These are phyloP conservation scores for Fagopyrum tataricum DNA, from an alignment of 148 eudicot species.

Conservation along the genomic window DNA sequence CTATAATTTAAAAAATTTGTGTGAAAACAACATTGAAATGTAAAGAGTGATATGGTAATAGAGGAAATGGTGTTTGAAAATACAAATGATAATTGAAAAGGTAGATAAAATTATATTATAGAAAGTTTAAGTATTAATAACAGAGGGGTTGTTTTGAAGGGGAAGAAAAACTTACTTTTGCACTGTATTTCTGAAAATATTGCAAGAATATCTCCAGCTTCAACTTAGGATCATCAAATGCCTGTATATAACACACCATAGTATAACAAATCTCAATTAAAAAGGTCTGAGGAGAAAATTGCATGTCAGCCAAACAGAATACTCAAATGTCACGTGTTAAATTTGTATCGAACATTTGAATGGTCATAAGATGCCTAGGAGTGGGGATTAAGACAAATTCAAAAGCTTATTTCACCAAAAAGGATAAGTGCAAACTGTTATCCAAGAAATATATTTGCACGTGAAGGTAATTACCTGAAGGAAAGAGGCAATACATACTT, in stretches of 20 bases:
- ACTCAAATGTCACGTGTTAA: no score
- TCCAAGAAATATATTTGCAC: neutral
- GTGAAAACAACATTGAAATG: no score
- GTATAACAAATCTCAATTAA: conserved; percentile 9
- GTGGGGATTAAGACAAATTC: neutral
- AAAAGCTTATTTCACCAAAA: neutral
- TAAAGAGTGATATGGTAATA: no score
- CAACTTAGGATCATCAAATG: conserved; percentile 55
- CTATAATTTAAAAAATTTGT: no score
- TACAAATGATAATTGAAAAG: no score
- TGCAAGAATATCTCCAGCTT: conserved; percentile 69
- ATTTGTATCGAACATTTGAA: neutral
- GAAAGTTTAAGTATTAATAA: no score
- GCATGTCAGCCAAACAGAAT: neutral
- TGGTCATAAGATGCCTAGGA: conserved; percentile 1
- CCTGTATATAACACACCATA: conserved; percentile 38
- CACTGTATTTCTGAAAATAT: conserved; percentile 63
- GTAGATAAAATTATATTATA: no score
- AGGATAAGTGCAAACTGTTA: neutral
- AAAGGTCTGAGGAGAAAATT: neutral
- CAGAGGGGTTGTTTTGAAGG: neutral
- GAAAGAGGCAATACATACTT: conserved; percentile 50
- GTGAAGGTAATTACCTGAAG: conserved; percentile 43
- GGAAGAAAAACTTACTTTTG: conserved; percentile 46
- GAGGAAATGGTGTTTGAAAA: no score